Evolutionary conservation across 2,329 filamentous ascomycete genomes (phyloP).

Genomic region (Coleophoma crateriformis): DNA sequence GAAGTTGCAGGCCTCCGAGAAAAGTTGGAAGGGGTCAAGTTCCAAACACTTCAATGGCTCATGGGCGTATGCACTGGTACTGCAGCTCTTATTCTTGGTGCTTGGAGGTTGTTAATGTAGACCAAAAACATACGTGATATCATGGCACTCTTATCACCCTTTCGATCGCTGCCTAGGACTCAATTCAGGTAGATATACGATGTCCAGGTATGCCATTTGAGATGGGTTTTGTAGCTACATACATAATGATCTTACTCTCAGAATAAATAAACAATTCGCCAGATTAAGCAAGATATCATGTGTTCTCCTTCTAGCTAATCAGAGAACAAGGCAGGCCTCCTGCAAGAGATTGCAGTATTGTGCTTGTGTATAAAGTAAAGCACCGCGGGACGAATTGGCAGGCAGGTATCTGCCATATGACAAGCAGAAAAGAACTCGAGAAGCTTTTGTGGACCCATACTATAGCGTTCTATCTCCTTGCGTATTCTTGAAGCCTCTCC

Average conservation of each 20-base stretch:
- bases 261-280: not conserved
- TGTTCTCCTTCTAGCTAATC: not conserved
- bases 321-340: not conserved
- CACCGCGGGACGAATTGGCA: too few relatives aligned
- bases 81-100: conserved; percentile 61
- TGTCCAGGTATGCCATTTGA: not conserved
- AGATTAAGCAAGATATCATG: not conserved
- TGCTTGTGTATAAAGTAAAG: too few relatives aligned
- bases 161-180: not conserved
- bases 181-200: not conserved
- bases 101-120: conserved; percentile 65
- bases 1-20: conserved; percentile 88
- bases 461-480: too few relatives aligned
- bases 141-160: not conserved
- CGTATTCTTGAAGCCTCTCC: too few relatives aligned
- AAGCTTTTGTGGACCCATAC: too few relatives aligned
- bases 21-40: conserved; percentile 95
- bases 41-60: conserved; percentile 95
- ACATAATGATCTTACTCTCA: too few relatives aligned
- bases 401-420: too few relatives aligned
- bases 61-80: conserved; percentile 77
- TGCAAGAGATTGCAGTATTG: not conserved
- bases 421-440: too few relatives aligned
- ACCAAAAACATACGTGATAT: not conserved
- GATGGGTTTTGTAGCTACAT: not conserved